A percentile compares a stretch with the other conserved stretches of the same genome.
Evolutionary conservation across 257 asterid species (phyloP).

Genomic region (Buddleja alternifolia): DNA sequence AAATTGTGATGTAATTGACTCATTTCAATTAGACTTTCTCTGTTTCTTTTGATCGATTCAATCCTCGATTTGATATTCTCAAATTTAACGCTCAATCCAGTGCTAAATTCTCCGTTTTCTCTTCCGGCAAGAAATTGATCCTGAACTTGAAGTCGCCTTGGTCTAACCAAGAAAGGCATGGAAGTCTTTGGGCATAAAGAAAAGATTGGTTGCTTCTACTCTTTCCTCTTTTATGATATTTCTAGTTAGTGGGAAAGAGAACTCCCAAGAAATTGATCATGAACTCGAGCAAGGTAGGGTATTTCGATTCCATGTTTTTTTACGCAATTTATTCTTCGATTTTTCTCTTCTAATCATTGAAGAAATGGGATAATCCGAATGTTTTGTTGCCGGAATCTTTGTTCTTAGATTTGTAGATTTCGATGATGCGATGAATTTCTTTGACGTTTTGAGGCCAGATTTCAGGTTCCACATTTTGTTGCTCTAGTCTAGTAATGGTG

Average conservation of each 20-base stretch:
- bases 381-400: conserved; percentile 42
- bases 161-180: no score
- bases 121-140: conserved; percentile 25
- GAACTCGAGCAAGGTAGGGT: conserved; percentile 38
- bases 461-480: no score
- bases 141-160: no score
- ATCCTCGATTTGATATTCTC: conserved; percentile 34
- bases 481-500: no score
- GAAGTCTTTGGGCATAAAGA: no score
- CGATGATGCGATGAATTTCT: conserved; percentile 43
- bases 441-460: conserved; percentile 57
- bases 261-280: no score
- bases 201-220: no score
- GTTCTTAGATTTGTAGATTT: conserved; percentile 46
- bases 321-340: conserved; percentile 52
- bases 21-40: not conserved
- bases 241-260: no score
- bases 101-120: conserved; percentile 41
- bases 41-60: conserved; percentile 29
- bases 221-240: no score
- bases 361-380: conserved; percentile 50
- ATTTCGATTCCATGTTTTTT: conserved; percentile 49
- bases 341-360: conserved; percentile 42
- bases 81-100: conserved; percentile 29
- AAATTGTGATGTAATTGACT: no score